Evolutionary conservation across 2,329 filamentous ascomycete species (phyloP), one percentile per base, ranked within the genome.

Genomic region (Monascus ruber): DNA sequence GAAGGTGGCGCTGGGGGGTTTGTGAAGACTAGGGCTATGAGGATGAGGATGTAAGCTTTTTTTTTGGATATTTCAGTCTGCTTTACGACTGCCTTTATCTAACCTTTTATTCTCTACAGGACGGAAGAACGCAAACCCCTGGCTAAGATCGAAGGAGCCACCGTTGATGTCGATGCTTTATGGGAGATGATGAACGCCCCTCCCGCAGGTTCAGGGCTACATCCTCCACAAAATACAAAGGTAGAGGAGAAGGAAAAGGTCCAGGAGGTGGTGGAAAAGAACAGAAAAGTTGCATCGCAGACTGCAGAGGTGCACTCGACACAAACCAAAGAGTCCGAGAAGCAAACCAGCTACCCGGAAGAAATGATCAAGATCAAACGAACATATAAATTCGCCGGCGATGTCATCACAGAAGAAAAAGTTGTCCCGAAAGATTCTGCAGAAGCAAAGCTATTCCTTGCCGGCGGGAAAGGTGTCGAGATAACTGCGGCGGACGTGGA

Each of bases 361-460:
- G 65, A 72, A 38, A 67, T 66, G 48, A 65, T 77, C 41, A 72
- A 66, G 32, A 76, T 77, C 48, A 73, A 69, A 46, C 66, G 71
- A 26, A 73, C 65, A n/a, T 74, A 75, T 54, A 69, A 70, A 38
- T 77, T 74, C 48, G 73, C 73, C 2, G 73, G 73, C 34, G 69
- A 75, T 49, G 62, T 66, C 35, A 70, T 70, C 40, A 71, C 70
- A 3, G 68, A 75, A 42, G 66, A 72, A 41, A 74, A 74, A 48
- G 54, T 62, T 3, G 72, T 77, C 2, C 64, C 65, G 7, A 71
- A 66, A 44, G 60, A 66, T 35, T 76, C 72, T 1, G 71, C 72
- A 25, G 74, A 76, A 53, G 74, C 73, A 6, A 68, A 68, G 43
- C 62, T 70, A 7, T 77, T 72, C 47, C 58, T 77, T 24, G 62